Base-by-base conservation (phyloP, 164 flowering plant species). In the grape (Vitis vinifera) region DNA sequence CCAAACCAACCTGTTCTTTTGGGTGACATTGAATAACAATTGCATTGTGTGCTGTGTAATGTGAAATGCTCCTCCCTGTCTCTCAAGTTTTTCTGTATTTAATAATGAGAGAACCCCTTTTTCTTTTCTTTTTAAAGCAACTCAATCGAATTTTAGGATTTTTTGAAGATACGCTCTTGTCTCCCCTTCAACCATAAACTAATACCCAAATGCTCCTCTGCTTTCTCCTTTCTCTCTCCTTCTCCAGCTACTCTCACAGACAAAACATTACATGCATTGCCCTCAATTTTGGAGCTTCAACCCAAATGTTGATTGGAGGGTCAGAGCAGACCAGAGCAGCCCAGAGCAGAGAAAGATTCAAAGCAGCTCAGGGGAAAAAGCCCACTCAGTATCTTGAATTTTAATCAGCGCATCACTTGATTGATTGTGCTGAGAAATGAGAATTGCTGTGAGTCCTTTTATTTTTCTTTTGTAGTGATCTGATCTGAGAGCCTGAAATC, bases 141-240 rank as follows among this genome's bases (percentile, higher is more conserved):
- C 79, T 85, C 85, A 88, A 87, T 87, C 92, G 90, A 90, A 90
- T 88, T 89, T 83, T 72, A 80, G 79, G 97, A 85, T 86, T 84
- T 91, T 71, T 77, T 72, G 68, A 57, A 85, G 97, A 91, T 86
- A 89, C 87, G 92, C 86, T 75, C n/a, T 74, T 83, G 85, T 85
- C 90, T 77, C 81, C 81, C 71, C 52, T 67, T 48, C 9, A 63
- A 69, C 71, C 73, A 37, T 68, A n/a, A 47, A 16, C 64, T 71
- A 72, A 76, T 73, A 68, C 62, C 69, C 49, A 29, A 37, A 37
- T 37, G 44, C 47, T 47, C 55, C 68, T 50, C 47, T 29, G 17
- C 53, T 71, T 37, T 59, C 69, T 51, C 69, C 64, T 71, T 17
- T 13, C 68, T 59, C 61, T 51, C 51, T 53, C 44, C 44, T 17